phyloP scores from a whole-genome alignment of 1,284 basidiomycete genomes.

The Puccinia horiana region DNA sequence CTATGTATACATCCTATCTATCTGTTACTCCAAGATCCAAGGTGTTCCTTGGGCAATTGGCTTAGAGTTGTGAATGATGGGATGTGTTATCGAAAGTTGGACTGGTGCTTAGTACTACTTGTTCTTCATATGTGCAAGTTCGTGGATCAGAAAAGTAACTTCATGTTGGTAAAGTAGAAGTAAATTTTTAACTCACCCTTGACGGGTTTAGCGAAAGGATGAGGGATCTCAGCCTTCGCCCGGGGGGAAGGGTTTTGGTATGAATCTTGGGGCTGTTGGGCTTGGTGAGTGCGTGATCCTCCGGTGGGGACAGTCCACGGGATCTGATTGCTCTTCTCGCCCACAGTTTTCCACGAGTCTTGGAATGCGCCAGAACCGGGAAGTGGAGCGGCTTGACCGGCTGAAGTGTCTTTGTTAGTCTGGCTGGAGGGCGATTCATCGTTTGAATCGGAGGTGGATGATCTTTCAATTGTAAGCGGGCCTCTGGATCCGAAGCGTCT shows the following conservation, averaged over 20 bases:
- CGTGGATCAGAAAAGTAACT: not conserved
- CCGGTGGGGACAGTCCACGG: not conserved
- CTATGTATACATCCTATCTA: not conserved
- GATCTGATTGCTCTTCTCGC: not conserved
- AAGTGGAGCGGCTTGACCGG: not conserved
- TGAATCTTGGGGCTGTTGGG: not conserved
- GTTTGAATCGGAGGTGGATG: not conserved
- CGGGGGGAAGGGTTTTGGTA: not conserved
- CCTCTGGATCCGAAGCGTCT: constrained; percentile 6
- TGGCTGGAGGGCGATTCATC: not conserved
- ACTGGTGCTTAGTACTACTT: not conserved
- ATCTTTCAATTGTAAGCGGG: not conserved
- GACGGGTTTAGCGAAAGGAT: not conserved
- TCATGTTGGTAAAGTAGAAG: not conserved
- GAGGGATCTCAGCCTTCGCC: not conserved
- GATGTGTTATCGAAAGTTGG: constrained; percentile 8
- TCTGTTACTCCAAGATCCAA: not conserved
- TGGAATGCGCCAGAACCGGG: not conserved
- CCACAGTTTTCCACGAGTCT: not conserved
- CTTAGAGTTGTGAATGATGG: constrained; percentile 22
- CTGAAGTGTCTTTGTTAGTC: not conserved
- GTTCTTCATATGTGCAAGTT: not conserved
- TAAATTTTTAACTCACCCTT: not conserved
- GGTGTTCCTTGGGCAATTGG: not conserved
- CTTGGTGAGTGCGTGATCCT: not conserved